phyloP scores from a whole-genome alignment of 2,329 filamentous ascomycete species.

The Fusarium sp. region DNA sequence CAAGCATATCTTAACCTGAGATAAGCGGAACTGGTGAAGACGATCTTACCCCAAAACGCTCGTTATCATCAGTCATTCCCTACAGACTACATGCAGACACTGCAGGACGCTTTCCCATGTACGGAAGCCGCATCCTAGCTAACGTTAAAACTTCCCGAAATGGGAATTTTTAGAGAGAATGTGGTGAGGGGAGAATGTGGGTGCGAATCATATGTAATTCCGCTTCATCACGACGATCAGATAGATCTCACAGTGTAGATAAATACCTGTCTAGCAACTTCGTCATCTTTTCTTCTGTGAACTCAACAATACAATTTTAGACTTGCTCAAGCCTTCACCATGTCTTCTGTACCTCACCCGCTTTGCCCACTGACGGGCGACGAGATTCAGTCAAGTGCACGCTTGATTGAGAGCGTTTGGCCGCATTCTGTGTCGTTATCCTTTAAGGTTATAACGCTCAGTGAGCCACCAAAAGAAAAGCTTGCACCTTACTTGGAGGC shows the following conservation, averaged over 20 bases:
- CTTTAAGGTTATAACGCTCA: conserved; percentile 37
- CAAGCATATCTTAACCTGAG: not conserved
- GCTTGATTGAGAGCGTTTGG: conserved; percentile 24
- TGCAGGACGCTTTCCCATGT: conserved; percentile 2
- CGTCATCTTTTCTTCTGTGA: not conserved
- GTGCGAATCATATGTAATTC: not conserved
- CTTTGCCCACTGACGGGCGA: conserved; percentile 28
- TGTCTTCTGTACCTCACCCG: conserved; percentile 15
- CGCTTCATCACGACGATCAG: not conserved
- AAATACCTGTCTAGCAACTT: conserved; percentile 14
- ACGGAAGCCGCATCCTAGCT: not conserved
- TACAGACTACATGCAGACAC: too few relatives aligned
- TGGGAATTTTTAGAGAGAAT: conserved; percentile 27
- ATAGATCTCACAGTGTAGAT: not conserved
- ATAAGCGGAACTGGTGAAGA: conserved; percentile 25
- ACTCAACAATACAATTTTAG: not conserved
- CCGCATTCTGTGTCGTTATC: conserved; percentile 24
- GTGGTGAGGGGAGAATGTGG: not conserved
- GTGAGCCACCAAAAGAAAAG: conserved; percentile 29
- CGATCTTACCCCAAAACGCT: conserved; percentile 31
- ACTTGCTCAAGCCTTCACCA: not conserved
- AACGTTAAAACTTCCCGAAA: conserved; percentile 4
- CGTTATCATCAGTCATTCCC: not conserved
- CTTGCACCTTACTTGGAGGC: conserved; percentile 27
- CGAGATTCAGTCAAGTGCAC: conserved; percentile 30